Percentiles rank a stretch among this genome's conserved stretches.
phyloP scores from a whole-genome alignment of 2,329 filamentous ascomycete genomes.

The Nothophoma quercina region DNA sequence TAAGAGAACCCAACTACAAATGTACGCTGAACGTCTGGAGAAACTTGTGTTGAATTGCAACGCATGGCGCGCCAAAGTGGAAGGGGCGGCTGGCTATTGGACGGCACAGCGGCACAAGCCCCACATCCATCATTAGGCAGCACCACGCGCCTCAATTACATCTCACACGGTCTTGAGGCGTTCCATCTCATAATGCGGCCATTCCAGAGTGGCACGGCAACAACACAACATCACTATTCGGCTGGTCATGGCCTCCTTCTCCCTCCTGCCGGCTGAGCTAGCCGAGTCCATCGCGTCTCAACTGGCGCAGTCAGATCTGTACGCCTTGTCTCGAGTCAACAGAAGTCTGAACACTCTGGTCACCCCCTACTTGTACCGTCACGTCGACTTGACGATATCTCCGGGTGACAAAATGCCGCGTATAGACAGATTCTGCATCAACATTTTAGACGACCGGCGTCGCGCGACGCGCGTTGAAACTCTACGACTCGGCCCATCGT shows the following conservation, averaged over 20 bases:
- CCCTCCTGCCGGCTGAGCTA: slow-evolving; percentile 33
- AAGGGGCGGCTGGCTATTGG: background rate
- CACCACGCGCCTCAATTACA: background rate
- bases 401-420: slow-evolving; percentile 27
- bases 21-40: no score
- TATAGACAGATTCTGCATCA: slow-evolving; percentile 37
- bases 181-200: background rate
- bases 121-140: slow-evolving; percentile 7
- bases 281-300: slow-evolving; percentile 32
- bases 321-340: slow-evolving; percentile 23
- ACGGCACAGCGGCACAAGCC: background rate
- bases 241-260: slow-evolving; percentile 28
- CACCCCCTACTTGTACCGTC: slow-evolving; percentile 31
- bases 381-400: slow-evolving; percentile 33
- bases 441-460: slow-evolving; percentile 24
- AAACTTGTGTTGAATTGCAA: no score
- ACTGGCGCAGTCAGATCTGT: slow-evolving; percentile 27
- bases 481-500: slow-evolving; percentile 30
- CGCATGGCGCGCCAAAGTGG: no score
- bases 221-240: background rate
- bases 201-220: background rate
- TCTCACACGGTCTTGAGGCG: background rate
- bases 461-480: slow-evolving; percentile 29
- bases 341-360: slow-evolving; percentile 22
- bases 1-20: background rate